Evolutionary conservation across 495 filamentous ascomycete species (phyloP).

Genomic region (Trichoderma gamsii): DNA sequence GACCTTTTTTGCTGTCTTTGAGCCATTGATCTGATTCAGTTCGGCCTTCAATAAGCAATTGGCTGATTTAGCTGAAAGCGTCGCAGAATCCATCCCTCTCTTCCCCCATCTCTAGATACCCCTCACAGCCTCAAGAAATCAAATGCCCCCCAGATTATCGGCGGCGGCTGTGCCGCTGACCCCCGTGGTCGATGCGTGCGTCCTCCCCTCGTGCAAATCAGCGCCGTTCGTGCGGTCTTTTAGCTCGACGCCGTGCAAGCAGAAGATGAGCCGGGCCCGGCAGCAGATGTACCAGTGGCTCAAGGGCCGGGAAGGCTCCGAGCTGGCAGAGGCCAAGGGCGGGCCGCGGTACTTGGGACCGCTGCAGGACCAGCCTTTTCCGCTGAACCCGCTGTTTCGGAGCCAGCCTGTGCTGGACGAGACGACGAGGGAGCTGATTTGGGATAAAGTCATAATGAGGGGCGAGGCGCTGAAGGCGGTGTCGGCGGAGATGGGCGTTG

Average conservation of each 20-base stretch:
- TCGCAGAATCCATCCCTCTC: not conserved
- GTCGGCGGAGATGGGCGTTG: constrained; percentile 69
- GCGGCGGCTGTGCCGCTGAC: constrained; percentile 2
- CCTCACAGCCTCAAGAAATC: not conserved
- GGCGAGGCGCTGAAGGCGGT: constrained; percentile 69
- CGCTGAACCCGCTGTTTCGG: constrained; percentile 63
- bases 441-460: constrained; percentile 53
- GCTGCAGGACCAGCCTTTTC: constrained; percentile 53
- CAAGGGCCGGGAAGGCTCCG: constrained; percentile 13
- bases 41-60: not conserved
- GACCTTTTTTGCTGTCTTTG: not conserved
- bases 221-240: not conserved
- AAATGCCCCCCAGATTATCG: constrained; percentile 14
- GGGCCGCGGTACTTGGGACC: constrained; percentile 23
- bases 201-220: not conserved
- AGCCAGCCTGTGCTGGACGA: constrained; percentile 74
- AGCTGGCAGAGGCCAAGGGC: constrained; percentile 16
- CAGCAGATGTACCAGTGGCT: constrained; percentile 21
- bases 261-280: constrained; percentile 17
- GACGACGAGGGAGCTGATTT: constrained; percentile 68
- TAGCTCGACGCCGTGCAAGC: constrained; percentile 2
- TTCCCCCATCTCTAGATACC: not conserved
- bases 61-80: not conserved
- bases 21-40: not conserved
- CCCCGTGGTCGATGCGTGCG: constrained; percentile 2